Evolutionary conservation across 2,329 filamentous ascomycete species (phyloP).

Genomic region (Aureobasidium leucospermi): DNA sequence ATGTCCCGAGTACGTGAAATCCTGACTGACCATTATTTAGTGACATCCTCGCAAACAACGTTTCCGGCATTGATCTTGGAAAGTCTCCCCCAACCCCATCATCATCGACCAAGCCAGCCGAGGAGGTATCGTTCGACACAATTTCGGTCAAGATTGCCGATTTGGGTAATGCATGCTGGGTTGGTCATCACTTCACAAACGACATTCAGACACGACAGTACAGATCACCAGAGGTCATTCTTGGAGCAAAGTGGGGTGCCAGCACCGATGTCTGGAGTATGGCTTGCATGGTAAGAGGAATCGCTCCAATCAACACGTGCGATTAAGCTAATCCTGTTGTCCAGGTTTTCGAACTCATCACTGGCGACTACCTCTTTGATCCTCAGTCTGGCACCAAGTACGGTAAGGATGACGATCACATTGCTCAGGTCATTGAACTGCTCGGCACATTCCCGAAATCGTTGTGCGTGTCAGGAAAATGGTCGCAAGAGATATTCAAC

Average conservation of each 20-base stretch:
- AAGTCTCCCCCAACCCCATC: conserved; percentile 53
- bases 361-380: conserved; percentile 96
- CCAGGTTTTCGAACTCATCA: conserved; percentile 94
- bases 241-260: conserved; percentile 97
- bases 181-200: conserved; percentile 97
- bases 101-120: conserved; percentile 46
- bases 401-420: conserved; percentile 98
- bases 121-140: conserved; percentile 59
- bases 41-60: conserved; percentile 83
- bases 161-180: conserved; percentile 97
- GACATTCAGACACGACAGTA: conserved; percentile 98
- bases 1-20: conserved; percentile 14
- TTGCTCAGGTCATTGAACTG: conserved; percentile 96
- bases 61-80: conserved; percentile 89
- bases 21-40: conserved; percentile 23
- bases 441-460: conserved; percentile 90
- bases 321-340: background rate
- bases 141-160: conserved; percentile 99
- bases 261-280: conserved; percentile 99
- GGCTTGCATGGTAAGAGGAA: conserved; percentile 82
- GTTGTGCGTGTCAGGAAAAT: conserved; percentile 86
- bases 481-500: conserved; percentile 98
- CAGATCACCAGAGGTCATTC: conserved; percentile 90
- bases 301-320: background rate
- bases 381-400: conserved; percentile 98